Conservation (phyloP, 345 rosid species). For the Nephelium lappaceum region DNA sequence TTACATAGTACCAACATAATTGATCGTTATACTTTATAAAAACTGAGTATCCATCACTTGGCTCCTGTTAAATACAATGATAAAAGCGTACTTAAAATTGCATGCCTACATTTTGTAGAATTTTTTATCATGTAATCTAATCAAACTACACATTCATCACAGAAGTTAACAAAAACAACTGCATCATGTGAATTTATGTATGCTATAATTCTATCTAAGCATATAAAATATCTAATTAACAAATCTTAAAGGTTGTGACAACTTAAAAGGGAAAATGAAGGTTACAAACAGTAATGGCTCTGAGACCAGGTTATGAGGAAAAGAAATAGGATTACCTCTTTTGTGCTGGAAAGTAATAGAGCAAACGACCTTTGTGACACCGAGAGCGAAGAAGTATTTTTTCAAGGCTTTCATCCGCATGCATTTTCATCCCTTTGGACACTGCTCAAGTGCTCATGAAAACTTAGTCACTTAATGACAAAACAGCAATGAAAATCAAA, state of each 20-base stretch:
- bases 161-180: neutral
- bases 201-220: constrained; percentile 6
- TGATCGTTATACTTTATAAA: neutral
- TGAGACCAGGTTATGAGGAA: neutral
- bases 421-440: constrained; percentile 49
- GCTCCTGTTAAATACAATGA: neutral
- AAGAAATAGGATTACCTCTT: constrained; percentile 43
- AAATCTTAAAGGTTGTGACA: neutral
- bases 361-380: constrained; percentile 92
- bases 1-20: neutral
- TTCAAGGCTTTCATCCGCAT: constrained; percentile 60
- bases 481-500: neutral
- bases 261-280: neutral
- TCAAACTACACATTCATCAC: neutral
- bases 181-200: neutral
- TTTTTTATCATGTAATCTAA: neutral
- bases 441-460: constrained; percentile 44
- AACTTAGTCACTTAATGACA: neutral
- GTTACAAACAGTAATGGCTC: neutral
- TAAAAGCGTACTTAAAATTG: neutral
- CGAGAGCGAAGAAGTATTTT: constrained; percentile 69
- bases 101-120: neutral
- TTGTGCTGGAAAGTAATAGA: constrained; percentile 82
- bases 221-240: constrained; percentile 5
- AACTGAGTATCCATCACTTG: neutral